Percentiles rank a stretch among this genome's conserved stretches.
phyloP scores from a whole-genome alignment of 2,329 filamentous ascomycete species.

The Knoxdaviesia capensis region DNA sequence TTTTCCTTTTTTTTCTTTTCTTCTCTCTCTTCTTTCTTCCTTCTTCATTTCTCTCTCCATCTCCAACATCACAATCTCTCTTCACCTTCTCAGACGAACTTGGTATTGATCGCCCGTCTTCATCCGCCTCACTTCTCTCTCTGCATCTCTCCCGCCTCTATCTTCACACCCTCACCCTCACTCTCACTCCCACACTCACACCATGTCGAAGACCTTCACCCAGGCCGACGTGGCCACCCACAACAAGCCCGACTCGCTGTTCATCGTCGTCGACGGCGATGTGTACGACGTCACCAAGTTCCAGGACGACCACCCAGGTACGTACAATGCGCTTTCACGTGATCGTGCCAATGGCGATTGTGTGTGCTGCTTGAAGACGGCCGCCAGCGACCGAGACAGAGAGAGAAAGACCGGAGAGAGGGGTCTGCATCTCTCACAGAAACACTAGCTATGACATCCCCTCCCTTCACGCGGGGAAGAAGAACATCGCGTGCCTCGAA shows the following conservation, averaged over 20 bases:
- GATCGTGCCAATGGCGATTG: no score
- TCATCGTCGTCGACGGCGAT: slow-evolving; percentile 82
- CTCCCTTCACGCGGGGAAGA: no score
- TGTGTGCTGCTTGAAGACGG: no score
- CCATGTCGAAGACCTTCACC: slow-evolving; percentile 77
- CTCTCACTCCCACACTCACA: slow-evolving; percentile 8
- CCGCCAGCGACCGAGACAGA: no score
- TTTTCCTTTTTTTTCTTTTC: neutral
- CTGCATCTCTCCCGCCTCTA: slow-evolving; percentile 1
- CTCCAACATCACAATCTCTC: slow-evolving; percentile 1
- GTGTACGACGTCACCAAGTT: slow-evolving; percentile 90
- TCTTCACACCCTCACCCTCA: slow-evolving; percentile 1
- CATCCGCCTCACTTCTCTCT: neutral
- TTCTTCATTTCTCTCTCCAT: neutral
- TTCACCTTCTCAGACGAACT: neutral
- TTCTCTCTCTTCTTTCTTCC: slow-evolving; percentile 1
- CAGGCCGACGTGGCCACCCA: slow-evolving; percentile 75
- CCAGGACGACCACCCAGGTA: slow-evolving; percentile 68
- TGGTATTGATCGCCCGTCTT: neutral
- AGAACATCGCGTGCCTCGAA: no score
- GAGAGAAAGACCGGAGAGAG: no score
- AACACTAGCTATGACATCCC: no score
- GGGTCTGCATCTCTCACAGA: no score
- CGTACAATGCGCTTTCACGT: slow-evolving; percentile 8
- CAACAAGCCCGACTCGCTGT: slow-evolving; percentile 71